phyloP scores from a whole-genome alignment of 495 filamentous ascomycete species.

The Glarea lozoyensis region DNA sequence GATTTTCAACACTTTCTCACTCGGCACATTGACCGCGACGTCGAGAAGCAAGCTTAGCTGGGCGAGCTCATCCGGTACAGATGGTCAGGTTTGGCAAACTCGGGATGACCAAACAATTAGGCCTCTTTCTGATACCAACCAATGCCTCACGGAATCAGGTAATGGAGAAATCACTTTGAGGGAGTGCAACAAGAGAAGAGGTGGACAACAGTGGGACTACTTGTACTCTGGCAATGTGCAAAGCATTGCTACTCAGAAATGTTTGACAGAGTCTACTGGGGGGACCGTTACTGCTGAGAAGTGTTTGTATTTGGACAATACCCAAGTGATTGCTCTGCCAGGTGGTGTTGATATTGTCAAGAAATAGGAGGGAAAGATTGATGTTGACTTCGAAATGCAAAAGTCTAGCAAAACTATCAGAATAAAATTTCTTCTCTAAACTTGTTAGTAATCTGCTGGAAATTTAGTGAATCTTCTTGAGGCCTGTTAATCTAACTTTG shows the following conservation, averaged over 20 bases:
- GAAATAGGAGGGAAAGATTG: neutral
- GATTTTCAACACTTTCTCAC: constrained; percentile 17
- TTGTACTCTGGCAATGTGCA: constrained; percentile 10
- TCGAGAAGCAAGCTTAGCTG: neutral
- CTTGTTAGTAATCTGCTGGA: too few species aligned
- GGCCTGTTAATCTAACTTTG: too few species aligned
- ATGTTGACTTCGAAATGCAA: neutral
- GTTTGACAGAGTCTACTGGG: constrained; percentile 7
- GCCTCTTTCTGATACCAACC: neutral
- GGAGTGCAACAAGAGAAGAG: neutral
- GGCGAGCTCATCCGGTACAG: constrained; percentile 8
- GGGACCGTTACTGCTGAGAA: neutral
- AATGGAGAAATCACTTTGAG: constrained; percentile 2
- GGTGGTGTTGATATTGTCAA: constrained; percentile 12
- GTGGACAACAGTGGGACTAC: constrained; percentile 14
- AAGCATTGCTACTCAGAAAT: constrained; percentile 1
- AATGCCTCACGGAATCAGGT: constrained; percentile 7
- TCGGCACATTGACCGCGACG: constrained; percentile 4
- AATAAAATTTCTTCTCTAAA: neutral
- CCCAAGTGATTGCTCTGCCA: constrained; percentile 15
- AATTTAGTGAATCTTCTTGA: too few species aligned
- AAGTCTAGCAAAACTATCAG: neutral
- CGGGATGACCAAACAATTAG: constrained; percentile 8
- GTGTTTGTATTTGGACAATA: constrained; percentile 10
- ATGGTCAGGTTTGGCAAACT: constrained; percentile 16